phyloP scores from a whole-genome alignment of 371 early-diverging fungal genomes.

The Rhizopus microsporus region DNA sequence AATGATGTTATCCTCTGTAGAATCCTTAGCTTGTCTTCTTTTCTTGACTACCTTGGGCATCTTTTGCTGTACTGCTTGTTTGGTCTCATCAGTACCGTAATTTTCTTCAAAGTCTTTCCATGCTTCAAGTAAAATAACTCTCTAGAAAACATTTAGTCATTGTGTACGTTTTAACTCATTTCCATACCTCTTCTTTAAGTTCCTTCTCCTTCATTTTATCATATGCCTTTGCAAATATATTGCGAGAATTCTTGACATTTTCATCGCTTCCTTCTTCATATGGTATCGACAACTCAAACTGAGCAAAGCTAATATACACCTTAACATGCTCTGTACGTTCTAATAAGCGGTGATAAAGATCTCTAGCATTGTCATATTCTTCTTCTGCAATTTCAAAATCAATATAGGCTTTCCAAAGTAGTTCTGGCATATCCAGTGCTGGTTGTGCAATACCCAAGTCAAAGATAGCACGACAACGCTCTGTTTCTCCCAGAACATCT shows the following conservation, averaged over 20 bases:
- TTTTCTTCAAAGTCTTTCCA: slow-evolving; percentile 90
- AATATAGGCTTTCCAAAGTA: slow-evolving; percentile 96
- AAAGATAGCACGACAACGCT: slow-evolving; percentile 85
- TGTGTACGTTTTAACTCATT: background rate
- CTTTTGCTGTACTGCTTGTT: slow-evolving; percentile 62
- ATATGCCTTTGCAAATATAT: slow-evolving; percentile 76
- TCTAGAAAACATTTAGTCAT: slow-evolving; percentile 35
- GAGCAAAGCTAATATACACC: slow-evolving; percentile 96
- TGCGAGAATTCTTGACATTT: slow-evolving; percentile 61
- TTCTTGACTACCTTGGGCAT: slow-evolving; percentile 93
- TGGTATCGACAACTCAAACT: slow-evolving; percentile 77
- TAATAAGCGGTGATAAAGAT: slow-evolving; percentile 83
- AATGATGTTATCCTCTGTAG: slow-evolving; percentile 61
- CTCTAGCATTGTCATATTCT: slow-evolving; percentile 78
- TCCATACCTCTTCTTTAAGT: slow-evolving; percentile 67
- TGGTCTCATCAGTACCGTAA: slow-evolving; percentile 60
- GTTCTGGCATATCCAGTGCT: slow-evolving; percentile 93
- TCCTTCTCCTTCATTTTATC: slow-evolving; percentile 67
- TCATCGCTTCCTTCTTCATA: slow-evolving; percentile 49
- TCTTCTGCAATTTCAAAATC: slow-evolving; percentile 89
- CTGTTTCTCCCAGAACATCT: slow-evolving; percentile 79
- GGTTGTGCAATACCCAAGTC: slow-evolving; percentile 88
- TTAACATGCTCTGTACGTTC: slow-evolving; percentile 92
- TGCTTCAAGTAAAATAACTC: slow-evolving; percentile 86
- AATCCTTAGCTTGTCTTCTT: slow-evolving; percentile 66